Percentiles rank a stretch among this genome's conserved stretches.
Evolutionary conservation across 352 stramenopile genomes (phyloP).

Genomic region (Phytophthora pistaciae): DNA sequence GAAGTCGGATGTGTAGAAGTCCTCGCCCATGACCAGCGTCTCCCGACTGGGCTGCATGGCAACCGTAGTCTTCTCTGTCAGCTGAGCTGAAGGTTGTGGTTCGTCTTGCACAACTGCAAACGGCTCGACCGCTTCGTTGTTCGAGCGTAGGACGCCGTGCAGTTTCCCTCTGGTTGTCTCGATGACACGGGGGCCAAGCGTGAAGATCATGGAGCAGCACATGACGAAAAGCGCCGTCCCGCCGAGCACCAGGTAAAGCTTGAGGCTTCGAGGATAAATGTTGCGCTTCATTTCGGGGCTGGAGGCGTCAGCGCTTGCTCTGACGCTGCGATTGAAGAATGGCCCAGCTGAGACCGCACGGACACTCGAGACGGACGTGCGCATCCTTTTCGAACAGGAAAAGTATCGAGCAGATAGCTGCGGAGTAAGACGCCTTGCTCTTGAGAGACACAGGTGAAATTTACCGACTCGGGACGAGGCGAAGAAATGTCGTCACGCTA

Average conservation of each 20-base stretch:
- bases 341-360: background rate
- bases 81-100: background rate
- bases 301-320: background rate
- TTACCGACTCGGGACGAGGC: background rate
- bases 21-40: slow-evolving; percentile 3
- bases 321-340: background rate
- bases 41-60: background rate
- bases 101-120: background rate
- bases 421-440: background rate
- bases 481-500: background rate
- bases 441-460: background rate
- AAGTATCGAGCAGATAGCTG: background rate
- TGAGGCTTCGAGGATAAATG: background rate
- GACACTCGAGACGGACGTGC: background rate
- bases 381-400: background rate
- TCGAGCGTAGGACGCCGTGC: background rate
- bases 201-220: background rate
- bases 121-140: background rate
- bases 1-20: background rate
- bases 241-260: background rate
- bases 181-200: background rate
- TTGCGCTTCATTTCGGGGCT: background rate
- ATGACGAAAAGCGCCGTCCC: background rate
- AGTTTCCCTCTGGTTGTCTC: background rate
- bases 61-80: too few relatives aligned